phyloP scores from a whole-genome alignment of 805 yeast genomes.

The Wickerhamomyces hampshirensis region DNA sequence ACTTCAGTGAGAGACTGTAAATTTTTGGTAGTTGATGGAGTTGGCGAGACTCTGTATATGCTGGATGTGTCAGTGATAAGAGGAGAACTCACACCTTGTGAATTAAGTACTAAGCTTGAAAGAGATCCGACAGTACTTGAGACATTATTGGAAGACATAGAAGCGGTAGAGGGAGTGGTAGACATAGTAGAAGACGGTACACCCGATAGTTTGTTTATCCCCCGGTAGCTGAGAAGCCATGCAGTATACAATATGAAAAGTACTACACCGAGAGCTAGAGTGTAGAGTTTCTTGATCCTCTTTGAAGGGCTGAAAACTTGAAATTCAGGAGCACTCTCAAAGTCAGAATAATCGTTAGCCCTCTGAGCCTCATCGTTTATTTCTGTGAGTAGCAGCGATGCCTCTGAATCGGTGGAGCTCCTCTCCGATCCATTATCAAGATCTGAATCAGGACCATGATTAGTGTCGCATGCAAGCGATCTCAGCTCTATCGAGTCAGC shows the following conservation, averaged over 20 bases:
- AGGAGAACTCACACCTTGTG: too few species aligned
- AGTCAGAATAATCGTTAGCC: slow-evolving; percentile 7
- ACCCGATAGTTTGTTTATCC: too few species aligned
- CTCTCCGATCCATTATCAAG: not conserved
- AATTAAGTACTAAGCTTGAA: too few species aligned
- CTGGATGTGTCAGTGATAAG: too few species aligned
- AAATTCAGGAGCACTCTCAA: slow-evolving; percentile 4
- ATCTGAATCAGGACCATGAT: not conserved
- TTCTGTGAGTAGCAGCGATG: slow-evolving; percentile 7
- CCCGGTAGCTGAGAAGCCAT: slow-evolving; percentile 12
- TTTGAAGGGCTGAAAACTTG: slow-evolving; percentile 1
- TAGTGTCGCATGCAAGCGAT: not conserved
- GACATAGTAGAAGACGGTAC: too few species aligned
- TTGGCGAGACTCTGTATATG: too few species aligned
- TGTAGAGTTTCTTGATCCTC: slow-evolving; percentile 5
- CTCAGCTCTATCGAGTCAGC: not conserved
- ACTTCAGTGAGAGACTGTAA: slow-evolving; percentile 8
- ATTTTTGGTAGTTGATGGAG: slow-evolving; percentile 3
- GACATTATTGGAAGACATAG: too few species aligned
- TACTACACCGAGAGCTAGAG: slow-evolving; percentile 2
- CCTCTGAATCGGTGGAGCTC: slow-evolving; percentile 5
- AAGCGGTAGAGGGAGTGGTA: too few species aligned
- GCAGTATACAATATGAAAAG: slow-evolving; percentile 8
- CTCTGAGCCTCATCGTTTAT: slow-evolving; percentile 6
- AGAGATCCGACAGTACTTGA: too few species aligned